These are phyloP conservation scores for Torulaspora quercuum DNA, from an alignment of 805 yeast species.

Conservation along the genomic window DNA sequence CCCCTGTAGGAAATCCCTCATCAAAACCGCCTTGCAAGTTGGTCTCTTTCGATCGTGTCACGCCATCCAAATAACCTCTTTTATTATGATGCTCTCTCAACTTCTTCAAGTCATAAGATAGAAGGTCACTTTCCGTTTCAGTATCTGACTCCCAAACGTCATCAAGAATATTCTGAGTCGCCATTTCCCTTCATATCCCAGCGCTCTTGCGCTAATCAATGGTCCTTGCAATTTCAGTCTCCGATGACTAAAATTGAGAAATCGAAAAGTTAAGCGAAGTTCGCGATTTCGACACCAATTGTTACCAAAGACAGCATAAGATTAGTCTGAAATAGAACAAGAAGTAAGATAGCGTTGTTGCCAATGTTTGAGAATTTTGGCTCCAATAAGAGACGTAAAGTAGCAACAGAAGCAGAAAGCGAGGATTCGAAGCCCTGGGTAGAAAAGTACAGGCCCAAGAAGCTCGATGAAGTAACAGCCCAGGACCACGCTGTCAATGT, in stretches of 20 bases:
- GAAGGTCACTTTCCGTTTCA: slow-evolving; percentile 4
- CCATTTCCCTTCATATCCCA: too few species aligned
- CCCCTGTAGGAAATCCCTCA: slow-evolving; percentile 72
- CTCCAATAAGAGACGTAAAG: slow-evolving; percentile 31
- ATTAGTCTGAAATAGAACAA: too few species aligned
- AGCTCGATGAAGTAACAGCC: slow-evolving; percentile 81
- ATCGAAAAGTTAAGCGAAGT: too few species aligned
- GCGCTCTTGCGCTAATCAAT: too few species aligned
- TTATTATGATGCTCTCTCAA: slow-evolving; percentile 62
- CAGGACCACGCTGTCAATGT: slow-evolving; percentile 88
- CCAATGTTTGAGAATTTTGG: slow-evolving; percentile 26
- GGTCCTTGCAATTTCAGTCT: too few species aligned
- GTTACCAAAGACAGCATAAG: too few species aligned
- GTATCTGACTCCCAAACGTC: slow-evolving; percentile 30
- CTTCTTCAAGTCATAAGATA: slow-evolving; percentile 36
- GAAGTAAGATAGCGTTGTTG: neutral
- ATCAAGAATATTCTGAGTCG: slow-evolving; percentile 12
- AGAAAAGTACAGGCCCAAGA: slow-evolving; percentile 89
- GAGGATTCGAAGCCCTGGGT: slow-evolving; percentile 73
- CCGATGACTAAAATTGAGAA: too few species aligned
- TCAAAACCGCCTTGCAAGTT: slow-evolving; percentile 81
- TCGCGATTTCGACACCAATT: too few species aligned
- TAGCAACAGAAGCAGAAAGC: slow-evolving; percentile 17
- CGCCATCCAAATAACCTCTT: slow-evolving; percentile 82
- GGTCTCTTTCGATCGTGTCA: slow-evolving; percentile 61